Evolutionary conservation across 2,329 filamentous ascomycete genomes (phyloP).

Genomic region (Clarireedia homoeocarpa): DNA sequence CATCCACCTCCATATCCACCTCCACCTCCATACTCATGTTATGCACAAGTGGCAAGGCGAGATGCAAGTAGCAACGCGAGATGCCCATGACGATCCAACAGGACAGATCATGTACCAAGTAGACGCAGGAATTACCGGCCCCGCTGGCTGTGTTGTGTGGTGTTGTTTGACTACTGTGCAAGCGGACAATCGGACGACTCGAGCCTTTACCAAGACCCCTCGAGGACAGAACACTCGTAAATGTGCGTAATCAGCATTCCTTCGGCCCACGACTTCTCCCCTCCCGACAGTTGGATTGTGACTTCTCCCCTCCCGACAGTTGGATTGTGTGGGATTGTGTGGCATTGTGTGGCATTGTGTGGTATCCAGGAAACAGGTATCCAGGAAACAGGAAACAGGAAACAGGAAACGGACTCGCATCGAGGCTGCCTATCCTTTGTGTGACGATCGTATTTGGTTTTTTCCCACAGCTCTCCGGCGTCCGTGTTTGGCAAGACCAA

Average conservation of each 20-base stretch:
- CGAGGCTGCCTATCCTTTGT: conserved; percentile 4
- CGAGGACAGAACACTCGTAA: no score
- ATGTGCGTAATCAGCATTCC: neutral
- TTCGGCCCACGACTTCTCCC: neutral
- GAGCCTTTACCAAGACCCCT: no score
- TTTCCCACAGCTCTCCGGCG: neutral
- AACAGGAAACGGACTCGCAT: neutral
- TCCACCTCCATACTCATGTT: no score
- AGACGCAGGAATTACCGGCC: no score
- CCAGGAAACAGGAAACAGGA: neutral
- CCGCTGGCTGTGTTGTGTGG: no score
- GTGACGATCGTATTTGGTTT: conserved; percentile 2
- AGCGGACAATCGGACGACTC: neutral
- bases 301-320: neutral
- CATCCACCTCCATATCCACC: no score
- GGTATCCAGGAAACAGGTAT: conserved; percentile 4
- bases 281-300: neutral
- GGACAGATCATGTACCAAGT: no score
- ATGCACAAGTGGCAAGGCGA: no score
- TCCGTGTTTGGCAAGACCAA: neutral
- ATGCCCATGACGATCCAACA: no score
- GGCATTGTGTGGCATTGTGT: neutral
- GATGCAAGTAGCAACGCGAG: no score
- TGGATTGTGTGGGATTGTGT: neutral
- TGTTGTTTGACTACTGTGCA: neutral